Evolutionary conservation across 1,284 basidiomycete genomes (phyloP).

Genomic region (Melampsora larici-populina): DNA sequence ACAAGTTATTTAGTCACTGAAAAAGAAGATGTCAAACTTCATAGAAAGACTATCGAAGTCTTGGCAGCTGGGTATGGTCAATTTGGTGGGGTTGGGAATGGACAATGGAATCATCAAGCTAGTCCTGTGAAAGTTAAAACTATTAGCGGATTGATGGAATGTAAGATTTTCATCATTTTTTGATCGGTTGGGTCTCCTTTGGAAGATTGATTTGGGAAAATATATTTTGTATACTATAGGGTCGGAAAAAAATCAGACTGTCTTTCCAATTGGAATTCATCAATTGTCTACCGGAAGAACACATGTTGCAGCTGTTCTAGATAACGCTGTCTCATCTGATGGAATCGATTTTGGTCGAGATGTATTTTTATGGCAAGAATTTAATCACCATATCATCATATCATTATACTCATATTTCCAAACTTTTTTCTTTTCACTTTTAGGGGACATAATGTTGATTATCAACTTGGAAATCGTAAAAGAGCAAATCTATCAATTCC

Average conservation of each 20-base stretch:
- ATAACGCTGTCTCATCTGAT: conserved; percentile 49
- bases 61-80: conserved; percentile 78
- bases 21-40: conserved; percentile 52
- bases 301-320: conserved; percentile 72
- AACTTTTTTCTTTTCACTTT: not conserved
- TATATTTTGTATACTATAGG: not conserved
- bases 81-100: conserved; percentile 80
- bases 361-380: conserved; percentile 59
- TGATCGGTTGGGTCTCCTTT: not conserved
- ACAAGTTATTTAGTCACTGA: conserved; percentile 74
- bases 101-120: conserved; percentile 70
- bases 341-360: conserved; percentile 58
- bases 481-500: conserved; percentile 71
- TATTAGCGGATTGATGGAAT: conserved; percentile 78
- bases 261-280: conserved; percentile 69
- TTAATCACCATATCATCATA: conserved; percentile 46
- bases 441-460: conserved; percentile 62
- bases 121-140: conserved; percentile 72
- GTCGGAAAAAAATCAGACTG: conserved; percentile 54
- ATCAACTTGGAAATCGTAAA: conserved; percentile 81
- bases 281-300: conserved; percentile 64
- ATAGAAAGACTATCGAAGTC: conserved; percentile 53
- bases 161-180: conserved; percentile 57
- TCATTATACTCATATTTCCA: not conserved
- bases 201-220: too few relatives aligned